These are phyloP conservation scores for Grifola frondosa DNA, from an alignment of 1,284 basidiomycete genomes.

Conservation along the genomic window DNA sequence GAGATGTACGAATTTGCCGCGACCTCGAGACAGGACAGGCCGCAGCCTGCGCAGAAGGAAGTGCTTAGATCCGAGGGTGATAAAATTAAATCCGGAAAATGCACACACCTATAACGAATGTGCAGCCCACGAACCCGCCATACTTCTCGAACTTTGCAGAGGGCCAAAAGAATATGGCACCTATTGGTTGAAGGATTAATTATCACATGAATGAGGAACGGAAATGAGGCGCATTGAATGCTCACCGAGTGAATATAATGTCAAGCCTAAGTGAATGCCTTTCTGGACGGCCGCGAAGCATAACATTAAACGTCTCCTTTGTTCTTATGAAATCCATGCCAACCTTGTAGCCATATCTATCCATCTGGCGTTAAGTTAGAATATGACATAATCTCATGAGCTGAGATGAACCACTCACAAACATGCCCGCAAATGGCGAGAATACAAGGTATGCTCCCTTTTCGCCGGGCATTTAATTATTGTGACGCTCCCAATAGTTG, in stretches of 20 bases:
- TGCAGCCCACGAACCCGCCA: slow-evolving; percentile 74
- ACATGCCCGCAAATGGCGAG: slow-evolving; percentile 56
- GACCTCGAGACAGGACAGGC: slow-evolving; percentile 67
- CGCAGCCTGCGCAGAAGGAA: slow-evolving; percentile 55
- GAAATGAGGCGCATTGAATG: slow-evolving; percentile 4
- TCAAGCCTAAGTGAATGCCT: slow-evolving; percentile 69
- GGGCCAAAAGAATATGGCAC: slow-evolving; percentile 81
- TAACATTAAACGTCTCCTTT: background rate
- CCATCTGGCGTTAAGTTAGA: slow-evolving; percentile 44
- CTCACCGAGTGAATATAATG: slow-evolving; percentile 65
- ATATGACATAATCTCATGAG: slow-evolving; percentile 1
- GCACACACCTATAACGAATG: slow-evolving; percentile 59
- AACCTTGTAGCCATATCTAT: slow-evolving; percentile 59
- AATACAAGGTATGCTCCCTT: slow-evolving; percentile 70
- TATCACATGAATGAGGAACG: slow-evolving; percentile 2
- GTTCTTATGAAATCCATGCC: slow-evolving; percentile 11
- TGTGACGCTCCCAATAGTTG: slow-evolving; percentile 4
- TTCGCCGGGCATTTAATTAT: background rate
- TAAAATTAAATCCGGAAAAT: background rate
- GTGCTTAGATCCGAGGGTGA: slow-evolving; percentile 4
- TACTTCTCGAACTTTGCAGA: slow-evolving; percentile 67
- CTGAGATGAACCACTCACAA: slow-evolving; percentile 37
- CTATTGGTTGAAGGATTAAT: slow-evolving; percentile 23
- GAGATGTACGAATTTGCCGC: slow-evolving; percentile 82
- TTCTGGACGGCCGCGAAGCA: slow-evolving; percentile 35